Percentiles rank a stretch among this genome's conserved stretches.
Evolutionary conservation across 2,329 filamentous ascomycete species (phyloP).

Genomic region (Didymellaceae sp.): DNA sequence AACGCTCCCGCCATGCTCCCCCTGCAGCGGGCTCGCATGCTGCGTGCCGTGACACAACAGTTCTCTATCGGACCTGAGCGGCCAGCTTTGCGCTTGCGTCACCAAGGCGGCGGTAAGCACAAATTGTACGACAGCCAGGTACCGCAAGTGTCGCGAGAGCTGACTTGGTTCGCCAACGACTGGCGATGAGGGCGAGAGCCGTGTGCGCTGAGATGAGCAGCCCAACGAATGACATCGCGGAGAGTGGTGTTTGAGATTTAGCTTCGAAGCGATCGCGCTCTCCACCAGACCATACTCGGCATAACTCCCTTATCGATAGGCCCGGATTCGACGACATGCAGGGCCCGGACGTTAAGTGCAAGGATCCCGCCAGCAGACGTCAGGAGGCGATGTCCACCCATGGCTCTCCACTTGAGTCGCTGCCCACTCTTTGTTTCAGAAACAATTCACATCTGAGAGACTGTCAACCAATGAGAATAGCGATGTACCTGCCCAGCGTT

Average conservation of each 20-base stretch:
- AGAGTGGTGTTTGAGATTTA: constrained; percentile 33
- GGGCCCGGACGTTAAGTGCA: constrained; percentile 10
- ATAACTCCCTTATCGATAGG: constrained; percentile 34
- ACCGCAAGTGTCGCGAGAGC: constrained; percentile 9
- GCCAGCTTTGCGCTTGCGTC: constrained; percentile 20
- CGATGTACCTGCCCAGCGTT: constrained; percentile 37
- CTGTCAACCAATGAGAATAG: constrained; percentile 30
- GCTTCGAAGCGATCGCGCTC: constrained; percentile 28
- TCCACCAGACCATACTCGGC: constrained; percentile 21
- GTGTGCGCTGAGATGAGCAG: constrained; percentile 24
- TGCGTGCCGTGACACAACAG: constrained; percentile 14
- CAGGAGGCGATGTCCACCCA: constrained; percentile 27
- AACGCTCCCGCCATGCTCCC: constrained; percentile 10
- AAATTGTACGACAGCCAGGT: constrained; percentile 15
- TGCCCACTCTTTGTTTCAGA: constrained; percentile 39
- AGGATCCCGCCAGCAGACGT: constrained; percentile 20
- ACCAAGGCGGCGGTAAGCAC: constrained; percentile 29
- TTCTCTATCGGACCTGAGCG: constrained; percentile 9
- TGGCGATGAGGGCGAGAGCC: constrained; percentile 15
- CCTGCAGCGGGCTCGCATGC: constrained; percentile 15
- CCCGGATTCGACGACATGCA: constrained; percentile 24
- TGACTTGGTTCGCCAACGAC: constrained; percentile 25
- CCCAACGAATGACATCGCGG: constrained; percentile 24
- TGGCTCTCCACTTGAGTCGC: constrained; percentile 22
- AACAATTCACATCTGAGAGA: constrained; percentile 32